phyloP scores from a whole-genome alignment of 768 basidiomycete species.

The Boletus coccyginus region DNA sequence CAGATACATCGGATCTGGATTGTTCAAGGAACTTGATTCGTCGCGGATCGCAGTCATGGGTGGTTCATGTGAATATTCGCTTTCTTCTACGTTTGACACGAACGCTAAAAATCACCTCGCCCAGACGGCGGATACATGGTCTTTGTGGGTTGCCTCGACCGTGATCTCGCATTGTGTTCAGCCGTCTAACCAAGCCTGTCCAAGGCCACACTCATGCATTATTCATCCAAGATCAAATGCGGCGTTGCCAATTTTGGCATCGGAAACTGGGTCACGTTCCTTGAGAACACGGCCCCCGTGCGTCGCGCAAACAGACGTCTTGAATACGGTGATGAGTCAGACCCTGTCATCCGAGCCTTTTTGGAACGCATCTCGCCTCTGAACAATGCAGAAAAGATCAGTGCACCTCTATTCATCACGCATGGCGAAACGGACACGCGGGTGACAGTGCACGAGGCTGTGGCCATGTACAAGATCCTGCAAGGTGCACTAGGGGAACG shows the following conservation, averaged over 20 bases:
- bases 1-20: slow-evolving; percentile 32
- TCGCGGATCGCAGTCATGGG: slow-evolving; percentile 42
- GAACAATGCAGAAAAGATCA: slow-evolving; percentile 36
- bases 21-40: slow-evolving; percentile 34
- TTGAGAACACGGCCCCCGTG: slow-evolving; percentile 39
- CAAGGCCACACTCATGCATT: slow-evolving; percentile 41
- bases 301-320: slow-evolving; percentile 35
- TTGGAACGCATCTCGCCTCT: slow-evolving; percentile 40
- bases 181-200: neutral
- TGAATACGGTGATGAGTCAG: slow-evolving; percentile 42
- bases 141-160: slow-evolving; percentile 27
- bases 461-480: slow-evolving; percentile 37
- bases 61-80: slow-evolving; percentile 34
- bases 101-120: neutral
- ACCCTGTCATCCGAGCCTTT: slow-evolving; percentile 36
- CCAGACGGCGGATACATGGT: slow-evolving; percentile 42
- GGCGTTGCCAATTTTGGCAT: slow-evolving; percentile 43
- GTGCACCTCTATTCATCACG: slow-evolving; percentile 37
- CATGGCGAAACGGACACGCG: slow-evolving; percentile 42
- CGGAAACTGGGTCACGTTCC: slow-evolving; percentile 39
- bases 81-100: neutral
- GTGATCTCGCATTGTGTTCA: neutral
- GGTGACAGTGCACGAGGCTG: slow-evolving; percentile 39
- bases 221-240: slow-evolving; percentile 39
- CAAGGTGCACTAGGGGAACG: slow-evolving; percentile 20